Evolutionary conservation across 345 rosid genomes (phyloP), one percentile per base, ranked within the genome.

Genomic region (Corchorus capsularis): DNA sequence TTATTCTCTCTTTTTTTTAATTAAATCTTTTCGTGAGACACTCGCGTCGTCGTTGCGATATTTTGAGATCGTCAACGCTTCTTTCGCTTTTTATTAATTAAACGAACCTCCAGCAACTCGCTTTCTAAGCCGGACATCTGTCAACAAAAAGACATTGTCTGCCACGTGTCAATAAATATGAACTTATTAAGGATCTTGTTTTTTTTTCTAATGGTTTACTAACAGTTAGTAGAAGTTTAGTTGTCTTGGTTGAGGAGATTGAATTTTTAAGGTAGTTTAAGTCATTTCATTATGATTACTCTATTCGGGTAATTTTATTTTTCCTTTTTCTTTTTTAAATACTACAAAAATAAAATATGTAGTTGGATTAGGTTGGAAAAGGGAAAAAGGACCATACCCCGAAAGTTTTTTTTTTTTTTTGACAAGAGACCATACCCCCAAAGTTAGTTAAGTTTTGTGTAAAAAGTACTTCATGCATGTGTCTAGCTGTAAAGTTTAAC

Each of bases 31-130:
- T 37, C 71, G 73, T 56, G 73, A 76, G 7, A 72, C n/a, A 17
- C 17, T 52, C 10, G 32, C n/a, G 3, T 34, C 47, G 4, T 34
- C 47, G 4, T 32, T 32, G 11, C 60, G 76, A 77, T 35, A 73
- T 54, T 35, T 75, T 57, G 32, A 57, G 50, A 46, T 71, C 74
- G 85, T 82, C 79, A 79, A 84, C 81, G 84, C 65, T 61, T 70
- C 15, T 4, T 50, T 54, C 37, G 19, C 20, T 37, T 27, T 27
- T 27, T 27, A 27, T 27, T 16, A 17, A 45, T 20, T 59, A 9
- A 72, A 69, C 0, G 16, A 50, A 5, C 7, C 43, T 16, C 8
- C 17, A 70, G 32, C 11, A 34, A 52, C 46, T 69, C 46, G 46
- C 47, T 17, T 52, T 52, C 46, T 17, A 52, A 10, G 47, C 32